phyloP scores from a whole-genome alignment of 371 early-diverging fungal species.

The Haplosporangium sp. region DNA sequence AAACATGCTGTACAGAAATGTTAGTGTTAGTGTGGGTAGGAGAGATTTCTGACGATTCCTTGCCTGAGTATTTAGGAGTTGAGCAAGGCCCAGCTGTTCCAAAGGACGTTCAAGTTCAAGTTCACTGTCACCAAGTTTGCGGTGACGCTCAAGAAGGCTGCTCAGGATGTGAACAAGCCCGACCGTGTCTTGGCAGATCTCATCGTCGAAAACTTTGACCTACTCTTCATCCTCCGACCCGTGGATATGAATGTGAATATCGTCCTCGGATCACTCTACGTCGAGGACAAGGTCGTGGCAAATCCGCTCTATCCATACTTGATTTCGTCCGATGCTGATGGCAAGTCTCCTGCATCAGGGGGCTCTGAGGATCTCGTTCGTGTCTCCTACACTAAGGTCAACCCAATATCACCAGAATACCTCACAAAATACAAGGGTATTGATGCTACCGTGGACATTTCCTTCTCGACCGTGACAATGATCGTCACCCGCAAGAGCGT shows the following conservation, averaged over 20 bases:
- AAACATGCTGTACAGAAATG: background rate
- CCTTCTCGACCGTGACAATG: slow-evolving; percentile 85
- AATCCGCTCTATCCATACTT: slow-evolving; percentile 75
- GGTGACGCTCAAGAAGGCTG: slow-evolving; percentile 69
- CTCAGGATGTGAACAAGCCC: slow-evolving; percentile 48
- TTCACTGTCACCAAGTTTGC: slow-evolving; percentile 82
- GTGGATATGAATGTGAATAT: slow-evolving; percentile 81
- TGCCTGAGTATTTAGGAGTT: slow-evolving; percentile 17
- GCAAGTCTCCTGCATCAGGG: slow-evolving; percentile 37
- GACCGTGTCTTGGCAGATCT: slow-evolving; percentile 76
- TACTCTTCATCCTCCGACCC: slow-evolving; percentile 77
- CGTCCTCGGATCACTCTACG: slow-evolving; percentile 76
- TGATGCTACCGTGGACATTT: slow-evolving; percentile 85
- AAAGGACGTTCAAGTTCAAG: slow-evolving; percentile 70
- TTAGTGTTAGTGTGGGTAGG: background rate
- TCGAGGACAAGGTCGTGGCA: slow-evolving; percentile 79
- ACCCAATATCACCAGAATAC: slow-evolving; percentile 83
- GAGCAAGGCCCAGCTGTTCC: slow-evolving; percentile 51
- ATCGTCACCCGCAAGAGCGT: slow-evolving; percentile 89
- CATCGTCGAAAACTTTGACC: slow-evolving; percentile 75
- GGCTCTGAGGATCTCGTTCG: slow-evolving; percentile 70
- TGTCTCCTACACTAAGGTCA: slow-evolving; percentile 79
- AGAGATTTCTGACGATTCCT: too few relatives aligned
- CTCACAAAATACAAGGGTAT: slow-evolving; percentile 77
- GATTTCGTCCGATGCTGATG: slow-evolving; percentile 67